phyloP scores from a whole-genome alignment of 495 filamentous ascomycete species.

The Entonaema liquescens region DNA sequence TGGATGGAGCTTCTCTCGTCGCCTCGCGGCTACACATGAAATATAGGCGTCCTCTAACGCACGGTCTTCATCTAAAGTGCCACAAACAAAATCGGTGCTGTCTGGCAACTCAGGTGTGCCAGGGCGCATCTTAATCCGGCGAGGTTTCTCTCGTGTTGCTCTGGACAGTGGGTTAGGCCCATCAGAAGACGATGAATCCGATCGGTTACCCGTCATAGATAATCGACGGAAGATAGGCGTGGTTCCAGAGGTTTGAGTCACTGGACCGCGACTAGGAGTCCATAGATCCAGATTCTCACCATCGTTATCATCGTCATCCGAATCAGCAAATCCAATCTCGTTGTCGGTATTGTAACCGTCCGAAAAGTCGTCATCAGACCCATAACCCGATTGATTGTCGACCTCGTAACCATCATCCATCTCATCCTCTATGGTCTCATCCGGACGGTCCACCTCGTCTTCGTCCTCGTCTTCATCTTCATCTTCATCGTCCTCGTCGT shows the following conservation, averaged over 20 bases:
- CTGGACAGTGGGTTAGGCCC: slow-evolving; percentile 30
- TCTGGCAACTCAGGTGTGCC: slow-evolving; percentile 88
- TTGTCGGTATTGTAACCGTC: slow-evolving; percentile 95
- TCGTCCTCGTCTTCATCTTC: slow-evolving; percentile 60
- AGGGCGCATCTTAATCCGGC: slow-evolving; percentile 68
- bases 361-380: slow-evolving; percentile 71
- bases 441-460: slow-evolving; percentile 47
- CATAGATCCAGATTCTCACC: slow-evolving; percentile 80
- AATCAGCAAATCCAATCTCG: slow-evolving; percentile 90
- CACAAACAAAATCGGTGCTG: slow-evolving; percentile 97
- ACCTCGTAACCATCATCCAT: slow-evolving; percentile 59
- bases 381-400: slow-evolving; percentile 63
- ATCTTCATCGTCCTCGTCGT: slow-evolving; percentile 56
- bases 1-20: slow-evolving; percentile 75
- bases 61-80: slow-evolving; percentile 94
- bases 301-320: slow-evolving; percentile 79
- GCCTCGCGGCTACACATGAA: slow-evolving; percentile 80
- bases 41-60: slow-evolving; percentile 93
- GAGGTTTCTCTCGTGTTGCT: slow-evolving; percentile 41
- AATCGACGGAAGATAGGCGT: slow-evolving; percentile 50
- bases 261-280: slow-evolving; percentile 69
- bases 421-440: slow-evolving; percentile 43
- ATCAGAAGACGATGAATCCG: slow-evolving; percentile 51
- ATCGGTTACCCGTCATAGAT: slow-evolving; percentile 51
- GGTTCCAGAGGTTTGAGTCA: slow-evolving; percentile 49